phyloP scores from a whole-genome alignment of 345 rosid species.

The Trapa incisa region DNA sequence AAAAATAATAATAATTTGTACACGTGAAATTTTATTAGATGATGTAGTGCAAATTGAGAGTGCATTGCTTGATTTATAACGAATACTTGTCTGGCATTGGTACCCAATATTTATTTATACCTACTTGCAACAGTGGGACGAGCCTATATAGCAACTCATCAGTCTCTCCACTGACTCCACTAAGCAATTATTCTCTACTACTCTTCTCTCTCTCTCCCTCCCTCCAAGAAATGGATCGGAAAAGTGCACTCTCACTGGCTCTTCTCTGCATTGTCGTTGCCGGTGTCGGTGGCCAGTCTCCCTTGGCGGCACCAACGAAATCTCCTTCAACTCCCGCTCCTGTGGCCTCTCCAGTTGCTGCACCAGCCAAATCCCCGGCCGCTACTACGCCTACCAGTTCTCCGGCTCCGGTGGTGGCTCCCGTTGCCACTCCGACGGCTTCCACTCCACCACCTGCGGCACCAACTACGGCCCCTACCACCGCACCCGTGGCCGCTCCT shows the following conservation, averaged over 20 bases:
- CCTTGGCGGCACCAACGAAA: constrained; percentile 38
- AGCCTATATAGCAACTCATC: not conserved
- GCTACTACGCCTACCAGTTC: constrained; percentile 5
- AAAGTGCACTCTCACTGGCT: constrained; percentile 21
- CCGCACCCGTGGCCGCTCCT: constrained; percentile 16
- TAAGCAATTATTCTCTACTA: not conserved
- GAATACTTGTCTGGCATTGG: no score
- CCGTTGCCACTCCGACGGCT: constrained; percentile 9
- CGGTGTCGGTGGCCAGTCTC: constrained; percentile 57
- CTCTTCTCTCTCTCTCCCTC: constrained; percentile 2
- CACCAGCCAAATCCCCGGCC: constrained; percentile 5
- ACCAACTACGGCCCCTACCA: constrained; percentile 12
- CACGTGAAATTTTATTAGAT: no score
- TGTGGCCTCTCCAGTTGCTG: not conserved
- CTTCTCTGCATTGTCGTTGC: constrained; percentile 41
- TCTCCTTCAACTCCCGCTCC: constrained; percentile 16
- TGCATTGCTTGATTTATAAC: no score
- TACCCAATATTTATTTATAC: no score
- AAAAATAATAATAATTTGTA: no score
- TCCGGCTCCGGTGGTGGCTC: constrained; percentile 1
- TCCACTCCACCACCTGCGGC: constrained; percentile 20
- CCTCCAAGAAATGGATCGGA: constrained; percentile 28
- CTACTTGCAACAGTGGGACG: not conserved
- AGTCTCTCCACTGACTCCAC: not conserved
- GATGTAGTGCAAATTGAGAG: no score